phyloP scores from a whole-genome alignment of 139 green algal genomes.

The Chlorella sp. region DNA sequence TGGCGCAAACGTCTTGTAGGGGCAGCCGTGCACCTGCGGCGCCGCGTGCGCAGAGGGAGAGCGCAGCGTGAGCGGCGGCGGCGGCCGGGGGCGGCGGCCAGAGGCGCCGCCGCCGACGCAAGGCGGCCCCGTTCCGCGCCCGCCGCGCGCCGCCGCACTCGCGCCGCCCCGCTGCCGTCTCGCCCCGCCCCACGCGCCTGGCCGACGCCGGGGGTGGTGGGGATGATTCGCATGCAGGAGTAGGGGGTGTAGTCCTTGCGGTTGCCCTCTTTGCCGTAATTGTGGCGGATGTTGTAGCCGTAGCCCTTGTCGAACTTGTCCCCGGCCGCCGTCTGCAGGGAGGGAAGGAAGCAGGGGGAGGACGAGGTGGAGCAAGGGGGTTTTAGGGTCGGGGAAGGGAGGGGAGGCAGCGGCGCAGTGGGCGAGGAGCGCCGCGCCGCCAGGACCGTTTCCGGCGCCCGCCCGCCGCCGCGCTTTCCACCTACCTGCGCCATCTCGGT shows the following conservation, averaged over 20 bases:
- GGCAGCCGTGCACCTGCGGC: conserved; percentile 85
- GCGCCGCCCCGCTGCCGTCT: no score
- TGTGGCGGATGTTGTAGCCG: conserved; percentile 96
- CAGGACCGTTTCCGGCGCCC: no score
- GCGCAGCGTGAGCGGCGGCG: background rate
- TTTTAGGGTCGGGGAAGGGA: no score
- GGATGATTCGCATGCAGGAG: conserved; percentile 87
- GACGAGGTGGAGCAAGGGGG: background rate
- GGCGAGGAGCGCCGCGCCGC: no score
- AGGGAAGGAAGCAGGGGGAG: background rate
- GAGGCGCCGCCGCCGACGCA: no score
- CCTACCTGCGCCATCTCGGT: conserved; percentile 59
- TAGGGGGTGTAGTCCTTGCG: conserved; percentile 90
- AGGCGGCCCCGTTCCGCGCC: no score
- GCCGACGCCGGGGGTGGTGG: conserved; percentile 63
- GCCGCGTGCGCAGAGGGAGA: background rate
- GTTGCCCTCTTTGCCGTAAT: conserved; percentile 97
- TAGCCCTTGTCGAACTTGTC: conserved; percentile 99
- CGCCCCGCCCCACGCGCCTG: no score
- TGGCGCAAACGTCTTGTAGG: conserved; percentile 82
- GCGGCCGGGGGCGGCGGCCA: no score
- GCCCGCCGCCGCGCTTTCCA: background rate
- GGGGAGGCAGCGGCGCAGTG: no score
- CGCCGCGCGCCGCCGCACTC: no score
- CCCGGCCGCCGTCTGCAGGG: conserved; percentile 29